Evolutionary conservation across 495 filamentous ascomycete species (phyloP), one percentile per base, ranked within the genome.

Genomic region (Aspergillus biplanus): DNA sequence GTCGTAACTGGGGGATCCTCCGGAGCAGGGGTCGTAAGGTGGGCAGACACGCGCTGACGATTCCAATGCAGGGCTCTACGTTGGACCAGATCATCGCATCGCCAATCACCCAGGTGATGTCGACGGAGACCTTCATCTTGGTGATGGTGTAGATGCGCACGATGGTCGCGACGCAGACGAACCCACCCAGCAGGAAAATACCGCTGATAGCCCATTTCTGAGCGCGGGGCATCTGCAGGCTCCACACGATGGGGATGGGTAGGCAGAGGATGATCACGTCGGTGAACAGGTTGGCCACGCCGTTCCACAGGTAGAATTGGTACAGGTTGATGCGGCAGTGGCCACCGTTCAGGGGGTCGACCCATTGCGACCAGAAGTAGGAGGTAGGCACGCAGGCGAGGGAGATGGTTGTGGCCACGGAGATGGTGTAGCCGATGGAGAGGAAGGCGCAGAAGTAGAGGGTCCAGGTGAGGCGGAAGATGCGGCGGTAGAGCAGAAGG

Each of bases 171-270:
- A 71, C 60, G 46, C 68, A 73, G 58, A 70, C 70, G 52, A 74
- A 73, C 44, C 71, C 62, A 0, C 75, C 76, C 0, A 79, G 67
- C 16, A 74, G 7, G 52, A 77, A 77, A 15, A 80, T 72, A 13
- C 68, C 67, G 7, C 58, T 69, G 13, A 74, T 65, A 0, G 67
- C 56, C 33, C 74, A 39, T 54, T 73, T 76, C 58, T 77, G 71
- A 2, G 62, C 62, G 33, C 9, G 67, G 11, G 70, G 65, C 65
- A 75, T 73, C 33, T 73, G 71, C 6, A 78, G 54, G 2, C 52
- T 63, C 67, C 67, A 71, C 52, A 79, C 65, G 58, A 73, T 71
- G 7, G 77, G 77, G 9, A 79, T 64, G 4, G 77, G 77, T 1
- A 79, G 44, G 53, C 65, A 67, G 6, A 79, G 52, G 35, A 79